Evolutionary conservation across 2,329 filamentous ascomycete species (phyloP), one percentile per base, ranked within the genome.

Genomic region (Decorospora gaudefroyi): DNA sequence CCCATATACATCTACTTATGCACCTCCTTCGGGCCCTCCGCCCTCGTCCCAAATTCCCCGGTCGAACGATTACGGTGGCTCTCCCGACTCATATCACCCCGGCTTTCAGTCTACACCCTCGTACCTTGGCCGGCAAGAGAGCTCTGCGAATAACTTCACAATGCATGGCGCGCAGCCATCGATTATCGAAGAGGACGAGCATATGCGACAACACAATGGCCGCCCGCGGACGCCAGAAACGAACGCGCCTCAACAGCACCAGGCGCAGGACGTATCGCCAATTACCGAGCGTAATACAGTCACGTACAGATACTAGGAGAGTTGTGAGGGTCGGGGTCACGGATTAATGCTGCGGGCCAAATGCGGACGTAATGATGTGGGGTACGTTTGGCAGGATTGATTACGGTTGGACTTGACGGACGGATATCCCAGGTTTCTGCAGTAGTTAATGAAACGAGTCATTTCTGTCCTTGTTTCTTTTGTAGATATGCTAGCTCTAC

Each of bases 81-180:
- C 59, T 11, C 51, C 55, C n/a, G 54, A 57, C 16, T 57, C 64
- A 0, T 69, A 68, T 33, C 57, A 68, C 16, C 63, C 67, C 2
- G 57, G 62, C 1, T 74, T 65, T 30, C 63, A 70, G 37, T 61
- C 62, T 12, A 75, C 73, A 16, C 69, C 70, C 3, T 72, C 67
- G 3, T 76, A 76, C 46, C 51, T 76, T 18, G 68, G 70, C 2
- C 58, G 74, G 28, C 74, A 77, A 56, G 64, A 69, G 48, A 74
- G 71, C 42, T 69, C 73, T 18, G 66, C 59, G 4, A 69, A 73
- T 42, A 69, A 74, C 17, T 31, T 74, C 36, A 76, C 73, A 2
- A 77, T 77, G 75, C 74, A 76, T 41, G 75, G 74, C 6, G 69
- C 57, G n/a, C 56, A 54, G 29, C 37, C 49, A 12, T 28, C 45